phyloP scores from a whole-genome alignment of 1,284 basidiomycete genomes.

The Melampsora americana region DNA sequence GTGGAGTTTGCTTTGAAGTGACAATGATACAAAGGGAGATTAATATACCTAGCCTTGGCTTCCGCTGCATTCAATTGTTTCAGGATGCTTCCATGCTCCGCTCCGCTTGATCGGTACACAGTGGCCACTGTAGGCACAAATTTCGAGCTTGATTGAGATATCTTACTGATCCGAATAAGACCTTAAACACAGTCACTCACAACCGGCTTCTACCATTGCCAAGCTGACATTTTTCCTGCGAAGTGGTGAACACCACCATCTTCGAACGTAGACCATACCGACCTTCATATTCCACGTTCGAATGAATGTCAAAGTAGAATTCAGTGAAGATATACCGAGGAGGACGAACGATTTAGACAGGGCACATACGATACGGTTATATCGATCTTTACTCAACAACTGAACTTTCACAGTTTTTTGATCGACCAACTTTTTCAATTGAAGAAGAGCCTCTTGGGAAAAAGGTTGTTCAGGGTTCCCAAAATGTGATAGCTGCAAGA shows the following conservation, averaged over 20 bases:
- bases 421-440: conserved; percentile 14
- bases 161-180: background rate
- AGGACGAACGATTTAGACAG: background rate
- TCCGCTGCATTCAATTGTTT: conserved; percentile 26
- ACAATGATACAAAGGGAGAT: background rate
- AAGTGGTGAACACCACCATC: conserved; percentile 31
- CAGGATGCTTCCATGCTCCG: conserved; percentile 31
- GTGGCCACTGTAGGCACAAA: conserved; percentile 21
- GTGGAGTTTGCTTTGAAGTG: background rate
- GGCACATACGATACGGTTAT: conserved; percentile 31
- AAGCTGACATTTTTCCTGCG: conserved; percentile 34
- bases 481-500: conserved; percentile 31
- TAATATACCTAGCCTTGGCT: conserved; percentile 32
- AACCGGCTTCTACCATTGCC: conserved; percentile 33
- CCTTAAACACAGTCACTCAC: conserved; percentile 5
- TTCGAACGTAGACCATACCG: conserved; percentile 18
- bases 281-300: conserved; percentile 7
- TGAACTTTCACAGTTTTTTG: conserved; percentile 17
- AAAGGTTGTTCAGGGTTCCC: conserved; percentile 40
- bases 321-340: background rate
- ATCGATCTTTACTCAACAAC: conserved; percentile 40
- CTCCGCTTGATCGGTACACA: conserved; percentile 36
- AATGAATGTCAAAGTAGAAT: background rate
- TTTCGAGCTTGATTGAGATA: background rate
- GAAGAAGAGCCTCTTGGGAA: conserved; percentile 32